phyloP scores from a whole-genome alignment of 495 filamentous ascomycete species.

The Xylaria castorea region DNA sequence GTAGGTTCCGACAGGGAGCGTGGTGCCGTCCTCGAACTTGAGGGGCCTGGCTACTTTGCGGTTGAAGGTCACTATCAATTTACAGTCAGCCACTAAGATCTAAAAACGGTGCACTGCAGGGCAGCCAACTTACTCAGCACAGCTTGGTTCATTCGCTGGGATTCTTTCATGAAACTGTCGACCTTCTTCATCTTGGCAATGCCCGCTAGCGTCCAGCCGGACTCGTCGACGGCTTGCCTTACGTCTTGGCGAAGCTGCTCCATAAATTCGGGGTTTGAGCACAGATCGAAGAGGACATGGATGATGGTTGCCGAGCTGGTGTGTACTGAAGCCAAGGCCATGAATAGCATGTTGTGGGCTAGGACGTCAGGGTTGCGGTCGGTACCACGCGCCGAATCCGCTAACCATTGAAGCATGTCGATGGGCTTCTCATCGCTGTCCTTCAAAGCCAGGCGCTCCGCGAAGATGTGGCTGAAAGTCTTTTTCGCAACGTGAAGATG shows the following conservation, averaged over 20 bases:
- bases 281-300: constrained; percentile 52
- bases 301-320: constrained; percentile 57
- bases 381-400: constrained; percentile 25
- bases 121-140: constrained; percentile 25
- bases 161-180: constrained; percentile 61
- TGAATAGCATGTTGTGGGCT: constrained; percentile 30
- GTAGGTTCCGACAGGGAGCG: constrained; percentile 25
- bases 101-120: background rate
- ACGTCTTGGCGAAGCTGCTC: constrained; percentile 58
- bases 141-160: constrained; percentile 44
- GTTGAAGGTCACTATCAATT: constrained; percentile 26
- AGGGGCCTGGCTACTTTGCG: constrained; percentile 26
- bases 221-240: constrained; percentile 31
- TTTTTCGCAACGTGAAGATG: constrained; percentile 38
- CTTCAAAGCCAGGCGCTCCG: constrained; percentile 33
- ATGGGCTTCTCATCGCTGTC: constrained; percentile 25
- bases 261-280: constrained; percentile 51
- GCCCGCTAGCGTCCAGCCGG: constrained; percentile 35
- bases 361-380: constrained; percentile 28
- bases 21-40: constrained; percentile 27
- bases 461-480: constrained; percentile 47
- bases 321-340: constrained; percentile 54
- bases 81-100: constrained; percentile 19
- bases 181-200: constrained; percentile 53
- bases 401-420: constrained; percentile 29